Percentiles rank a stretch among this genome's conserved stretches.
phyloP scores from a whole-genome alignment of 2,329 filamentous ascomycete species.

The Colletotrichum sp. region DNA sequence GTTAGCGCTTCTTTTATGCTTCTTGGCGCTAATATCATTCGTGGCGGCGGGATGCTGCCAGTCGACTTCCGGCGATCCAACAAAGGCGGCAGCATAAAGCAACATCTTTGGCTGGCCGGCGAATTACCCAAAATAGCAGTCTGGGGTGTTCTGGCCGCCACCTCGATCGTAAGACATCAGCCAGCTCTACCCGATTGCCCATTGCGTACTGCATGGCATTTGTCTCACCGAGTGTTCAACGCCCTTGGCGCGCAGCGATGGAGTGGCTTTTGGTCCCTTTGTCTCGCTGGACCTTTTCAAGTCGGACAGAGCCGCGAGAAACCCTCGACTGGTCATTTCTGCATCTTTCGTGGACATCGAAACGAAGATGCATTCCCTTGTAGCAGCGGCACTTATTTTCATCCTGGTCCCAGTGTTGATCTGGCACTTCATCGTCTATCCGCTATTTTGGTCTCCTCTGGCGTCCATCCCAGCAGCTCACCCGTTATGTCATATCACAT shows the following conservation, averaged over 20 bases:
- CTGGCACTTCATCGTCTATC: neutral
- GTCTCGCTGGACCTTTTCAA: neutral
- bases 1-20: neutral
- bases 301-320: neutral
- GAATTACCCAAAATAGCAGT: neutral
- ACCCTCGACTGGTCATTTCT: neutral
- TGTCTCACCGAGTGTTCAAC: neutral
- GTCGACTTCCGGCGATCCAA: neutral
- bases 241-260: neutral
- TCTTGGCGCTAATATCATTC: neutral
- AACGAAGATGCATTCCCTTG: neutral
- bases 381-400: neutral
- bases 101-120: neutral
- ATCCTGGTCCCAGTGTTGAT: neutral
- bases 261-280: neutral
- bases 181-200: neutral
- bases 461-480: neutral
- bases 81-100: neutral
- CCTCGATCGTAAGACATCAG: neutral
- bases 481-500: neutral
- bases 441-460: neutral
- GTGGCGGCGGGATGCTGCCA: neutral
- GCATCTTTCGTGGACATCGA: neutral
- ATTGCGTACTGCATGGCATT: neutral
- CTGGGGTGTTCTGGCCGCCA: neutral